Evolutionary conservation across 768 basidiomycete species (phyloP).

Genomic region (Termitomyces sp.): DNA sequence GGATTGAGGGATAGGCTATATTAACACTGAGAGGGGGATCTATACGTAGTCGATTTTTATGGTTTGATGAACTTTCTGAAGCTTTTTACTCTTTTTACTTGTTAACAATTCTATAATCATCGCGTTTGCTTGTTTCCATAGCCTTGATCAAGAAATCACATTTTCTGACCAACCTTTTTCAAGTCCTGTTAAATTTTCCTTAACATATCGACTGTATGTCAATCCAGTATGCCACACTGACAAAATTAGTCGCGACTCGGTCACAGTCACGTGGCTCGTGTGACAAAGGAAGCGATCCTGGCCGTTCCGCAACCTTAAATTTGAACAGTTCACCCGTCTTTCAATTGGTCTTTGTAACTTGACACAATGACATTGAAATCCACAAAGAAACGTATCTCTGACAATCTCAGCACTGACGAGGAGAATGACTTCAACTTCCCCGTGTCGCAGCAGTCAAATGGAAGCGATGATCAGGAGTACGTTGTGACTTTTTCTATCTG

Average conservation of each 20-base stretch:
- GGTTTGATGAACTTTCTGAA: too few species aligned
- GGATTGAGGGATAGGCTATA: too few species aligned
- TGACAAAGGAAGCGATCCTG: too few species aligned
- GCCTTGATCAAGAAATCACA: too few species aligned
- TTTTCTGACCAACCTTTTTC: too few species aligned
- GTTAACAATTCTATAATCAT: not conserved
- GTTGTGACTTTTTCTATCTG: not conserved
- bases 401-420: slow-evolving; percentile 6
- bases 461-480: slow-evolving; percentile 19
- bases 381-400: not conserved
- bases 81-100: not conserved
- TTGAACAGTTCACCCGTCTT: too few species aligned
- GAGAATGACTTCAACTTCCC: slow-evolving; percentile 11
- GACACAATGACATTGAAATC: not conserved
- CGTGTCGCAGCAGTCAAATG: slow-evolving; percentile 16
- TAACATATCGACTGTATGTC: too few species aligned
- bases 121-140: not conserved
- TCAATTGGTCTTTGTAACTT: not conserved
- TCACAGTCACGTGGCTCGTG: too few species aligned
- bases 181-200: too few species aligned
- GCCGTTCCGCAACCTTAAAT: too few species aligned
- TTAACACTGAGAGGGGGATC: not conserved
- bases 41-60: too few species aligned
- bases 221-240: too few species aligned
- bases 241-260: not conserved